Base-by-base conservation (phyloP, 192 early-diverging fungal genomes). In the Mortierella hygrophila region DNA sequence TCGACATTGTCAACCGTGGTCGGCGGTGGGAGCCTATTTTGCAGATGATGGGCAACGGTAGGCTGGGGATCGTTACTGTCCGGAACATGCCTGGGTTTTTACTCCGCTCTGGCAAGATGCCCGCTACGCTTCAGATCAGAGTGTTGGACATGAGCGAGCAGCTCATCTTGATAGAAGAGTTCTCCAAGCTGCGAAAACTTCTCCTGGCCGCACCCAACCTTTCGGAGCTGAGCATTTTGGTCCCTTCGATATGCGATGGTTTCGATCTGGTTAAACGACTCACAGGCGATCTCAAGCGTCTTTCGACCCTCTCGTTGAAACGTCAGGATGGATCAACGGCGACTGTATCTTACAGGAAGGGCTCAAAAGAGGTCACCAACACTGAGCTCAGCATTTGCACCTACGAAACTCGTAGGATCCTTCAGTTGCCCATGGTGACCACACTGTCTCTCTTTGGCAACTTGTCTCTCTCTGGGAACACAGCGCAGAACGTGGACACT, bases 11-110 rank as follows among this genome's bases (percentile, higher is more conserved):
- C 35, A 77, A 68, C 47, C 68, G 81, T 10, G 63, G 35, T 60
- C 47, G 81, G 37, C 32, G 81, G 49, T 82, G 46, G 29, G 81
- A 82, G 40, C 81, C 81, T 4, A 38, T 82, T 29, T 29, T 82
- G 52, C 81, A 82, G 37, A 82, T 77, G 23, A 76, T 82, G 70
- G 75, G 42, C 7, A 71, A 82, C 42, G 55, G 75, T 1, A 81
- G 71, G 73, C 47, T 81, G 1, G 55, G 55, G 21, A 26, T 60
- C n/a, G n/a, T 60, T 6, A 23, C 68, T 40, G 21, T 70, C 37
- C 21, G 55, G 55, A 60, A 60, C 23, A 29, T 60, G 55, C 55
- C 55, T n/a, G 55, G n/a, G 55, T 60, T 60, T 60, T 60, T 60
- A n/a, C 21, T 60, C 55, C 55, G 55, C 55, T 60, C 21, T 60